These are phyloP conservation scores for Ambrosia trifida DNA, from an alignment of 129 eudicot genomes.

Conservation along the genomic window DNA sequence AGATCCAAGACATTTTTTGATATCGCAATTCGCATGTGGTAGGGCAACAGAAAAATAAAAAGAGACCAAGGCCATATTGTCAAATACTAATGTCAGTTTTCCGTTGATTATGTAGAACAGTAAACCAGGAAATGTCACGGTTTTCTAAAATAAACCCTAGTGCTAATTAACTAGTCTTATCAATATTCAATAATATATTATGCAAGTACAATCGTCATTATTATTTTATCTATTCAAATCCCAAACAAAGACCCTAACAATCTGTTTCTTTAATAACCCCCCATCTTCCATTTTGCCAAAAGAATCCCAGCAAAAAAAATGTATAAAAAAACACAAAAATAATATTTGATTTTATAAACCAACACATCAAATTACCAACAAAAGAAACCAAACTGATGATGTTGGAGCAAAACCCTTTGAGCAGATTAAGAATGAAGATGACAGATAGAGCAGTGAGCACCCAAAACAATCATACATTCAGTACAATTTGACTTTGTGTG, in stretches of 20 bases:
- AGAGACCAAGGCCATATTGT: neutral
- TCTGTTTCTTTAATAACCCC: conserved; percentile 20
- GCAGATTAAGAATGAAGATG: conserved; percentile 31
- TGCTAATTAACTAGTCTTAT: conserved; percentile 21
- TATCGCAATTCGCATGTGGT: conserved; percentile 24
- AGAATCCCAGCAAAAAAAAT: neutral
- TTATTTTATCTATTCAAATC: conserved; percentile 4
- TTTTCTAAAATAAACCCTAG: conserved; percentile 33
- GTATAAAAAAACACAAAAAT: neutral
- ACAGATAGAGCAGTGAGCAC: conserved; percentile 63
- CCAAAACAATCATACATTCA: conserved; percentile 36
- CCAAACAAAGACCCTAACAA: conserved; percentile 16
- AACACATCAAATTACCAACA: neutral
- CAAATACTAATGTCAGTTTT: conserved; percentile 34
- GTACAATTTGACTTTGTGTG: conserved; percentile 47
- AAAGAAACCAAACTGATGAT: neutral
- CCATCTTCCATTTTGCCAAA: neutral
- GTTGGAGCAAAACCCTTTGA: neutral
- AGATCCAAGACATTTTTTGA: conserved; percentile 11
- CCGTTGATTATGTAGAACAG: conserved; percentile 34
- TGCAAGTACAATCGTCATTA: conserved; percentile 18
- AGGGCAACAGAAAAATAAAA: neutral
- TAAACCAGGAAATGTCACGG: conserved; percentile 30
- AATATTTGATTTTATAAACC: conserved; percentile 13
- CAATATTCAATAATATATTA: conserved; percentile 10